Evolutionary conservation across 1,284 basidiomycete genomes (phyloP), one percentile per base, ranked within the genome.

Genomic region (Pisolithus thermaeus): DNA sequence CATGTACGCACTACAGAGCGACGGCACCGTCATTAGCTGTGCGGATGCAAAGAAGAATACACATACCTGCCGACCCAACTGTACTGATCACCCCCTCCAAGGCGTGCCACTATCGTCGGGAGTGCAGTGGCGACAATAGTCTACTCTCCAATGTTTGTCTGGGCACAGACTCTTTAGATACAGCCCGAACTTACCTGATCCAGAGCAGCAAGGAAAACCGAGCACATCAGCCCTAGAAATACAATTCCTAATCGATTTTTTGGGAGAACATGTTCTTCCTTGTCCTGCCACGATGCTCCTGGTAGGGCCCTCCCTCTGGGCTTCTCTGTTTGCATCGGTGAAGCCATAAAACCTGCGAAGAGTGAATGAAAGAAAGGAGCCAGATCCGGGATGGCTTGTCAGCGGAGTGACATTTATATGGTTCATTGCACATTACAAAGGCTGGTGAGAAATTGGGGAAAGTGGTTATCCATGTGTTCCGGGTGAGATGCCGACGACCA

Each of bases 71-170:
- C 87, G 22, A 88, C 84, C 87, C 87, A 90, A 54, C 82, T 82
- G 60, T 88, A 89, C 41, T 77, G 73, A 16, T 69, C 76, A 7
- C 86, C 87, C 28, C 83, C 84, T 39, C 85, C 84, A 0, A 91
- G 75, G 35, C 85, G 68, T 12, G 63, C 70, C 7, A 89, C 86
- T 46, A 91, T 90, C 2, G 85, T 90, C 1, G 88, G 88, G 38
- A 91, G 68, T n/a, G 88, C 88, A 12, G 87, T 91, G 1, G 86
- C 82, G 12, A 89, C 82, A 54, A 89, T 88, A 2, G 84, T 87
- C 84, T 88, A 44, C 3, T 18, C 30, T 6, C 7, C 22, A 27
- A 35, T 35, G 25, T 4, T 3, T 8, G 14, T 64, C 25, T 30
- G 9, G 43, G 4, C n/a, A 30, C 16, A 1, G 2, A 11, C 30